phyloP scores from a whole-genome alignment of 2,329 filamentous ascomycete genomes.

The Aspergillus proliferans region DNA sequence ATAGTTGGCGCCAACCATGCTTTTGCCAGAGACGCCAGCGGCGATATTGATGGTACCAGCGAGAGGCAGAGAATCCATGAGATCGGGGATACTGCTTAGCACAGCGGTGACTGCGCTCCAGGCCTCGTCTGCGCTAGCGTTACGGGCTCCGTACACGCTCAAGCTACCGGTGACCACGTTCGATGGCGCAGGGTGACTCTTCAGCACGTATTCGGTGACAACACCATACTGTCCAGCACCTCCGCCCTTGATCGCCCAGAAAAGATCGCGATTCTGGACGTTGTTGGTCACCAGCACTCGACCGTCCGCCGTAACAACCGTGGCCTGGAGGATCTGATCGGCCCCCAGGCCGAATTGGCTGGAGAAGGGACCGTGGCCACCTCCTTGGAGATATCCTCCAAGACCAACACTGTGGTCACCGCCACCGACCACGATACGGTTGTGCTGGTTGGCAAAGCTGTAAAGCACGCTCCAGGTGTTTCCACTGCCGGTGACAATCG shows the following conservation, averaged over 20 bases:
- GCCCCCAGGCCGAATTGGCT: slow-evolving; percentile 19
- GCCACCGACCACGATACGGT: slow-evolving; percentile 44
- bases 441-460: slow-evolving; percentile 13
- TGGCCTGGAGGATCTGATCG: slow-evolving; percentile 20
- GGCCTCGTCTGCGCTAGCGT: slow-evolving; percentile 20
- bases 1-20: background rate
- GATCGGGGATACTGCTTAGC: slow-evolving; percentile 10
- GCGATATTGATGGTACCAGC: slow-evolving; percentile 19
- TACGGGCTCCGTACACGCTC: slow-evolving; percentile 3
- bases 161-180: slow-evolving; percentile 13
- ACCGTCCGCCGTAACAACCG: slow-evolving; percentile 19
- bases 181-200: slow-evolving; percentile 9
- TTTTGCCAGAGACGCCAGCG: slow-evolving; percentile 14
- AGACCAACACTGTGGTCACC: slow-evolving; percentile 50
- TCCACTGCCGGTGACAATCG: slow-evolving; percentile 12
- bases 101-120: slow-evolving; percentile 28
- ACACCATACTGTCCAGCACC: slow-evolving; percentile 27
- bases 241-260: slow-evolving; percentile 47
- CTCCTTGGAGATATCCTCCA: slow-evolving; percentile 24
- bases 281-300: slow-evolving; percentile 32
- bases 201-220: slow-evolving; percentile 16
- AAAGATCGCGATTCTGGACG: slow-evolving; percentile 41
- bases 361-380: slow-evolving; percentile 22
- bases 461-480: slow-evolving; percentile 11
- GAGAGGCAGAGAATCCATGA: slow-evolving; percentile 20